Conservation (phyloP, 768 basidiomycete genomes). For the Mycena sanguinolenta region DNA sequence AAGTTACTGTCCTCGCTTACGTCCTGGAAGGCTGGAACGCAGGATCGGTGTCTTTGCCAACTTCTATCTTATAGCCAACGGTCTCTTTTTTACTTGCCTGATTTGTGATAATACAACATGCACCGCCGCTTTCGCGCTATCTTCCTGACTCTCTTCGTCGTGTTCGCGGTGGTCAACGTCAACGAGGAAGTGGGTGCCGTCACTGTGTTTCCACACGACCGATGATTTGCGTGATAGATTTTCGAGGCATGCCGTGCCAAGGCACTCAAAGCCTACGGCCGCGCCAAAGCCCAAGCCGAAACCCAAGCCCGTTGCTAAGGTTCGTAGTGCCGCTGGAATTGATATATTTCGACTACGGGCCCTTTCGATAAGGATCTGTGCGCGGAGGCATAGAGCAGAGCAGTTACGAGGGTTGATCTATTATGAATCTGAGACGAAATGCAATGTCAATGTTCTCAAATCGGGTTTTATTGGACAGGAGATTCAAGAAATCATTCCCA, state of each 20-base stretch:
- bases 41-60: no score
- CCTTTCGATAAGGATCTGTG: not conserved
- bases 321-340: not conserved
- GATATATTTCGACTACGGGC: not conserved
- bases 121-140: constrained; percentile 20
- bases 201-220: not conserved
- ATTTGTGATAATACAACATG: constrained; percentile 15
- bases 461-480: no score
- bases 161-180: constrained; percentile 4
- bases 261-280: not conserved
- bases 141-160: constrained; percentile 10
- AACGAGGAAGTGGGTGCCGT: not conserved
- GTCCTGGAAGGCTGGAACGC: no score
- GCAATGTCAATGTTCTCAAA: no score
- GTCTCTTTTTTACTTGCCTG: no score
- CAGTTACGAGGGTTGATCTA: no score
- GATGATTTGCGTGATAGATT: not conserved
- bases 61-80: not conserved
- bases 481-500: no score
- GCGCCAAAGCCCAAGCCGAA: not conserved
- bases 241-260: not conserved
- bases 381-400: not conserved
- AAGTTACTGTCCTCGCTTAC: no score
- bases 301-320: not conserved
- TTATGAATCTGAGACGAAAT: no score